A percentile compares a stretch with the other conserved stretches of the same genome.
Evolutionary conservation across 768 basidiomycete genomes (phyloP).

Genomic region (Kwoniella bestiolae): DNA sequence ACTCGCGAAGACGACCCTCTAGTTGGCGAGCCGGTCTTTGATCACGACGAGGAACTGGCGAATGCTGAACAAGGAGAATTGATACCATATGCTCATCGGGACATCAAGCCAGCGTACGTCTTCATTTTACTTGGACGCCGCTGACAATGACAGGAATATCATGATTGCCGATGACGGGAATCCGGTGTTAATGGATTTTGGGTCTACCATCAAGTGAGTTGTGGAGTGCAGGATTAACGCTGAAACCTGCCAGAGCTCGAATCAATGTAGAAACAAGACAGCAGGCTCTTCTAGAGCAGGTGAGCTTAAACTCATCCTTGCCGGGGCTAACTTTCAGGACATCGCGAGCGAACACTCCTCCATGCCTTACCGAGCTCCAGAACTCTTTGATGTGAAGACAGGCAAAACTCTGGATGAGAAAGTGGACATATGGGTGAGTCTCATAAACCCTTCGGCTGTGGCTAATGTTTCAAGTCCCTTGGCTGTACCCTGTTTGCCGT

Average conservation of each 20-base stretch:
- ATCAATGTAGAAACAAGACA: conserved; percentile 79
- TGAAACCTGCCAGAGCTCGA: conserved; percentile 63
- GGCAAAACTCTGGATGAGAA: conserved; percentile 85
- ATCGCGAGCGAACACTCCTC: conserved; percentile 97
- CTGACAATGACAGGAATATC: conserved; percentile 69
- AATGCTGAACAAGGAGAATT: conserved; percentile 61
- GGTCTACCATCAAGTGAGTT: conserved; percentile 72
- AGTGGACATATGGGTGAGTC: conserved; percentile 90
- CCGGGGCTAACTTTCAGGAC: conserved; percentile 64
- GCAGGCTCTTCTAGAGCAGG: conserved; percentile 88
- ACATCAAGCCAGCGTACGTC: conserved; percentile 93
- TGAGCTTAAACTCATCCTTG: conserved; percentile 56
- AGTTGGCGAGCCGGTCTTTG: conserved; percentile 71
- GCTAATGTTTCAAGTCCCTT: conserved; percentile 69
- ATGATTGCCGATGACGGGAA: conserved; percentile 91
- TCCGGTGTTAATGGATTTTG: conserved; percentile 98
- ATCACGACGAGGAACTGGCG: conserved; percentile 74
- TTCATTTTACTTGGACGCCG: neutral
- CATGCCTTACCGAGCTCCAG: conserved; percentile 97
- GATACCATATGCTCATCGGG: conserved; percentile 92
- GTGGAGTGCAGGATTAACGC: neutral
- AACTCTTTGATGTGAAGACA: conserved; percentile 96
- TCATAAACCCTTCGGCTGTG: neutral
- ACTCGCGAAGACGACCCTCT: conserved; percentile 69
- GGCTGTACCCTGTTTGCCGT: conserved; percentile 94